Percentiles rank a stretch among this genome's conserved stretches.
These are phyloP conservation scores for Hyparrhenia diplandra DNA, from an alignment of 176 grass and related monocot genomes.

Conservation along the genomic window DNA sequence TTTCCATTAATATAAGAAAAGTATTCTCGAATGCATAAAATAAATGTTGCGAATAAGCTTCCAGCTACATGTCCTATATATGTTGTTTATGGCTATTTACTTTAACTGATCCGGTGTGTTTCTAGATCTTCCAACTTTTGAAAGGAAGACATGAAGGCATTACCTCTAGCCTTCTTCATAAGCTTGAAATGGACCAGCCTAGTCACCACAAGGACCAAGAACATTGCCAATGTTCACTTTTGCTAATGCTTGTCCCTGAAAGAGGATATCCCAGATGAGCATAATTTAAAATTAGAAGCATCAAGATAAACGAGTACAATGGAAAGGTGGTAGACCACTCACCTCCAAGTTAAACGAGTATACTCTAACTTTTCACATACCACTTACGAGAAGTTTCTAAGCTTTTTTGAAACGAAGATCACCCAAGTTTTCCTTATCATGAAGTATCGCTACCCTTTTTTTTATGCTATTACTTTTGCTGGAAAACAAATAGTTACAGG, in stretches of 20 bases:
- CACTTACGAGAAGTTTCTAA: conserved; percentile 87
- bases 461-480: conserved; percentile 38
- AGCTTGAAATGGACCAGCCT: conserved; percentile 70
- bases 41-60: background rate
- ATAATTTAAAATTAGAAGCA: conserved; percentile 12
- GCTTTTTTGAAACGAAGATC: conserved; percentile 65
- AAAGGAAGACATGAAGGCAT: conserved; percentile 12
- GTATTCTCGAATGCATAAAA: conserved; percentile 3
- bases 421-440: conserved; percentile 72
- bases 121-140: background rate
- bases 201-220: conserved; percentile 77
- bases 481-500: conserved; percentile 33
- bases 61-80: background rate
- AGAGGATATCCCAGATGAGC: conserved; percentile 21
- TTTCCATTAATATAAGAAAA: background rate
- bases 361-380: conserved; percentile 74
- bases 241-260: conserved; percentile 85
- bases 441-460: conserved; percentile 45
- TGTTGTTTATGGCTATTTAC: background rate
- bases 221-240: conserved; percentile 89
- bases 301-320: conserved; percentile 5
- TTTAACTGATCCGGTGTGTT: background rate
- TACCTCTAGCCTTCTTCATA: conserved; percentile 88
- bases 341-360: conserved; percentile 79
- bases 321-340: conserved; percentile 28